phyloP scores from a whole-genome alignment of 441 rosid species.

The Bocquillonia castaneifolia region DNA sequence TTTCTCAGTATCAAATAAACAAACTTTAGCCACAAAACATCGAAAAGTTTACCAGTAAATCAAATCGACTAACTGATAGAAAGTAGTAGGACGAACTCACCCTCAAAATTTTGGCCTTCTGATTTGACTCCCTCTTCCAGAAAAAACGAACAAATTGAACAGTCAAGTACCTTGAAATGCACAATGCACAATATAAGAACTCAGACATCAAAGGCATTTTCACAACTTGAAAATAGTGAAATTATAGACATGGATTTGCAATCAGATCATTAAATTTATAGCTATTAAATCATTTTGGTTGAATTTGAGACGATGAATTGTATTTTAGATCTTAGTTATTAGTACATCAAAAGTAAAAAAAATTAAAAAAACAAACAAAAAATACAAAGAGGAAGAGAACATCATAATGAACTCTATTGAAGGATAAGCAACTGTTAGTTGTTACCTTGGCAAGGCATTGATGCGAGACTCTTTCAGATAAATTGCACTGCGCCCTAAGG shows the following conservation, averaged over 20 bases:
- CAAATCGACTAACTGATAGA: neutral
- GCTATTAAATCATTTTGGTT: neutral
- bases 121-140: slow-evolving; percentile 99
- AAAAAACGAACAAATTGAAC: slow-evolving; percentile 97
- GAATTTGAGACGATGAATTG: slow-evolving; percentile 3
- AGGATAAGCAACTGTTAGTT: neutral
- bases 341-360: neutral
- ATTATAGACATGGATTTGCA: neutral
- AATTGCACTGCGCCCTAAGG: slow-evolving; percentile 75
- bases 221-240: slow-evolving; percentile 1
- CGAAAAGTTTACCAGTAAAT: neutral
- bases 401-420: neutral
- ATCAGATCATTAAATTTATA: neutral
- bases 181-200: neutral
- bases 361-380: neutral
- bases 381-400: neutral
- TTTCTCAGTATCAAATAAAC: neutral
- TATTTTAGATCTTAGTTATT: neutral
- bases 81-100: slow-evolving; percentile 26
- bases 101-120: slow-evolving; percentile 95
- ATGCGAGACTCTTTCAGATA: slow-evolving; percentile 77
- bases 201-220: neutral
- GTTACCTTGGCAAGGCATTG: slow-evolving; percentile 78
- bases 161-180: slow-evolving; percentile 78
- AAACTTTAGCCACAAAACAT: neutral